These are phyloP conservation scores for Phytophthora cryptogea DNA, from an alignment of 352 stramenopile genomes.

Conservation along the genomic window DNA sequence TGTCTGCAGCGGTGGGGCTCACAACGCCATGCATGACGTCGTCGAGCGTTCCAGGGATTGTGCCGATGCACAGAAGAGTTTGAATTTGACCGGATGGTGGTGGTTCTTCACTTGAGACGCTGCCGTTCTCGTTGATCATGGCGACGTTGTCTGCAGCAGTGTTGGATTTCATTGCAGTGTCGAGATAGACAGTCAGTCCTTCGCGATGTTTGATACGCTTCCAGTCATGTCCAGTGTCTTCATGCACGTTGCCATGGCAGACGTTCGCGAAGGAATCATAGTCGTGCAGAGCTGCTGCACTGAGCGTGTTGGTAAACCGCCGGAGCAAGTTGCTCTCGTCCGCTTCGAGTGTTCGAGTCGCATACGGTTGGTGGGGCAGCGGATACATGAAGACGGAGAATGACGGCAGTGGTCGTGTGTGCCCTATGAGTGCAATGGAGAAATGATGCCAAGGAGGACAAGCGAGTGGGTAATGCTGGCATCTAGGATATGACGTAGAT, in stretches of 20 bases:
- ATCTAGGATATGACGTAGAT: background rate
- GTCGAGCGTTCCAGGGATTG: constrained; percentile 33
- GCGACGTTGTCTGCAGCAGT: background rate
- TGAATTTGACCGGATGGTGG: constrained; percentile 10
- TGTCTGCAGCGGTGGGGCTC: constrained; percentile 25
- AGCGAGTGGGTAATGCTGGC: background rate
- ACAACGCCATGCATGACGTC: constrained; percentile 43
- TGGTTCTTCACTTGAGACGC: constrained; percentile 2
- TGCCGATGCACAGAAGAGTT: constrained; percentile 33
- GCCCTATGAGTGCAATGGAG: constrained; percentile 5
- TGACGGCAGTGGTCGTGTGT: background rate
- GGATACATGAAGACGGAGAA: constrained; percentile 25
- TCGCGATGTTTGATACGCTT: constrained; percentile 43
- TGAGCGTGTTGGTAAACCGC: constrained; percentile 31
- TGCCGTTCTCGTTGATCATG: constrained; percentile 11
- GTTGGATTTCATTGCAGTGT: constrained; percentile 10
- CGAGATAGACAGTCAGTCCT: constrained; percentile 43
- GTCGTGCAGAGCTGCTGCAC: constrained; percentile 36
- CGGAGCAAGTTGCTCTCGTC: constrained; percentile 38
- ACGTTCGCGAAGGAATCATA: constrained; percentile 37
- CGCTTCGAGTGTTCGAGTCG: constrained; percentile 34
- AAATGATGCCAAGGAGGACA: constrained; percentile 11
- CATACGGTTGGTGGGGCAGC: constrained; percentile 31
- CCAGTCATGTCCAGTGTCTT: constrained; percentile 33
- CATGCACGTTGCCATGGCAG: constrained; percentile 29